These are phyloP conservation scores for Amphirosellinia nigrospora DNA, from an alignment of 495 filamentous ascomycete species.

Conservation along the genomic window DNA sequence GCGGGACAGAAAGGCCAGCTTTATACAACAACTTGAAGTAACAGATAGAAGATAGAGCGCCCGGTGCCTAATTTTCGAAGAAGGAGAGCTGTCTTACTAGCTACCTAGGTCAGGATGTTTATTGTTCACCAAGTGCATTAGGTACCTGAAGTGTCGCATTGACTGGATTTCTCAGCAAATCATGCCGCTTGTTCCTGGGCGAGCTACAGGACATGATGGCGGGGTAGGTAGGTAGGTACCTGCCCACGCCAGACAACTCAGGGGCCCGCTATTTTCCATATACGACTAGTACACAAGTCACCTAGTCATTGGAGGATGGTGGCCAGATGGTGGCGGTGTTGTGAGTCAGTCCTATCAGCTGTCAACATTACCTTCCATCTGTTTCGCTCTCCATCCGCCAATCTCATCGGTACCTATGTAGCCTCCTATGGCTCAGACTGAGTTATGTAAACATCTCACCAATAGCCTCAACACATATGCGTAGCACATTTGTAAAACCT, in stretches of 20 bases:
- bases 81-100: background rate
- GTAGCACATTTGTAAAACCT: background rate
- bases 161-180: constrained; percentile 39
- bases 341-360: constrained; percentile 16
- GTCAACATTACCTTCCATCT: constrained; percentile 18
- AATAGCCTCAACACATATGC: background rate
- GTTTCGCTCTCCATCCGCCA: constrained; percentile 10
- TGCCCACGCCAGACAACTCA: background rate
- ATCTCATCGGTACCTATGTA: background rate
- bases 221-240: constrained; percentile 12
- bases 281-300: background rate
- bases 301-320: background rate
- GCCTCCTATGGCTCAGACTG: background rate
- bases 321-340: constrained; percentile 1
- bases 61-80: background rate
- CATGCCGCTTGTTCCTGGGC: constrained; percentile 25
- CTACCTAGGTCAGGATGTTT: background rate
- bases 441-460: constrained; percentile 1
- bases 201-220: constrained; percentile 12
- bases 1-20: constrained; percentile 2
- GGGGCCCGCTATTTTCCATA: background rate
- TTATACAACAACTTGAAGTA: background rate
- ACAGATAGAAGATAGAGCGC: background rate
- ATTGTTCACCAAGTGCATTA: background rate
- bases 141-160: constrained; percentile 9